These are phyloP conservation scores for Thielaviopsis euricoi DNA, from an alignment of 2,329 filamentous ascomycete genomes.

Conservation along the genomic window DNA sequence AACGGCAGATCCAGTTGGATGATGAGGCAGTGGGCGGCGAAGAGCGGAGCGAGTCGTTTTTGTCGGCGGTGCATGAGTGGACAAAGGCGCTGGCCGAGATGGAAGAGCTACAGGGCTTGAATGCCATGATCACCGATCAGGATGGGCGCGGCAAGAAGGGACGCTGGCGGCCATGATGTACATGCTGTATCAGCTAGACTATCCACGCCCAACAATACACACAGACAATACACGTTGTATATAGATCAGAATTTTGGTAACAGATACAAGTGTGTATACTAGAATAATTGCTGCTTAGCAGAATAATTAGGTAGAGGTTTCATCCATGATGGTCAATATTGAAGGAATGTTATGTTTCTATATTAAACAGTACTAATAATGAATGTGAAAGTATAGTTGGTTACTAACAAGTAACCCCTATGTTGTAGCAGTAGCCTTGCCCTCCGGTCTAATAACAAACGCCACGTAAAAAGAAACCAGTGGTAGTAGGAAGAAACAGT, in stretches of 20 bases:
- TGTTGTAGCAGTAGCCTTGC: background rate
- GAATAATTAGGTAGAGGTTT: too few species aligned
- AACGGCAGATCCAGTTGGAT: slow-evolving; percentile 28
- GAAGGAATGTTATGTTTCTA: background rate
- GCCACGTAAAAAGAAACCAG: background rate
- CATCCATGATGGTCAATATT: background rate
- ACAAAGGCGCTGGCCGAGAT: slow-evolving; percentile 51
- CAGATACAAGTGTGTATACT: background rate
- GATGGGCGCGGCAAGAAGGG: background rate
- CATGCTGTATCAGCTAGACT: background rate
- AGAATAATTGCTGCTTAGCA: background rate
- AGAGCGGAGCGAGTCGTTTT: slow-evolving; percentile 49
- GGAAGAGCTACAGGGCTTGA: slow-evolving; percentile 18
- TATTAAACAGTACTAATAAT: background rate
- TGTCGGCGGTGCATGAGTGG: slow-evolving; percentile 52
- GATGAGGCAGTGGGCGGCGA: slow-evolving; percentile 36
- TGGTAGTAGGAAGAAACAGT: background rate
- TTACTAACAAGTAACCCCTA: too few species aligned
- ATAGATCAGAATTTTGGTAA: too few species aligned
- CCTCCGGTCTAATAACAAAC: background rate
- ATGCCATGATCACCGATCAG: background rate
- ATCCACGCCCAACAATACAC: background rate
- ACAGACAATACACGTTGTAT: background rate
- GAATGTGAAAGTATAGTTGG: background rate
- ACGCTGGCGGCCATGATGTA: background rate